Evolutionary conservation across 2,329 filamentous ascomycete genomes (phyloP), one percentile per base, ranked within the genome.

Genomic region (Achaetomium macrosporum): DNA sequence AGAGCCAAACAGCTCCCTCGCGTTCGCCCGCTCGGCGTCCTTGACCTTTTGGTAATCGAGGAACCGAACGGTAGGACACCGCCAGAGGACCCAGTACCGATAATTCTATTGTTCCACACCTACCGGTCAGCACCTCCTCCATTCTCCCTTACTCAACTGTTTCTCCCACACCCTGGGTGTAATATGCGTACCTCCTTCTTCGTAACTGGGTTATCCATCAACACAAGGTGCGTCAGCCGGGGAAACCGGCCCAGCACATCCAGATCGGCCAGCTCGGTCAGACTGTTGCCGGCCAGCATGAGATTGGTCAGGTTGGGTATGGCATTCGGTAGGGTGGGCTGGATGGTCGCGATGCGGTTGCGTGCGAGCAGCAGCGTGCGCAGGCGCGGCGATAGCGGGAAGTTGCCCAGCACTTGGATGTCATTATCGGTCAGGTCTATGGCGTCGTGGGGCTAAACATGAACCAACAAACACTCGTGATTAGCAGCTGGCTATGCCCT

Each of bases 351-450:
- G 66, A 99, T 79, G 62, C 93, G 86, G 73, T 99, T 99, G 59
- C 90, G 85, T 50, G 90, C 90, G 50, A 96, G 82, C 44, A 99
- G 83, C 40, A 99, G 81, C 17, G 90, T 95, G 63, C 83, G 87
- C 64, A 97, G 78, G 62, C 93, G 87, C 42, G 90, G 91, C 51
- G 88, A 92, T 47, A 95, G 83, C 3, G 93, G 93, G 69, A 99
- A 96, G 74, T 96, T 96, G 60, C 85, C 86, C 59, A 99, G 81
- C 46, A 86, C 77, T 63, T 88, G 83, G 66, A 99, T 92, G 72
- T 96, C 91, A 71, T 99, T 99, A 77, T 99, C 93, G 71, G 93
- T 97, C 65, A 99, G 85, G 75, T 99, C 93, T 77, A 99, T 95
- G 61, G 89, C 85, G 76, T 97, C 93, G 80, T 95, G 90, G 64